These are phyloP conservation scores for Oidiodendron maius DNA, from an alignment of 495 filamentous ascomycete genomes.

Conservation along the genomic window DNA sequence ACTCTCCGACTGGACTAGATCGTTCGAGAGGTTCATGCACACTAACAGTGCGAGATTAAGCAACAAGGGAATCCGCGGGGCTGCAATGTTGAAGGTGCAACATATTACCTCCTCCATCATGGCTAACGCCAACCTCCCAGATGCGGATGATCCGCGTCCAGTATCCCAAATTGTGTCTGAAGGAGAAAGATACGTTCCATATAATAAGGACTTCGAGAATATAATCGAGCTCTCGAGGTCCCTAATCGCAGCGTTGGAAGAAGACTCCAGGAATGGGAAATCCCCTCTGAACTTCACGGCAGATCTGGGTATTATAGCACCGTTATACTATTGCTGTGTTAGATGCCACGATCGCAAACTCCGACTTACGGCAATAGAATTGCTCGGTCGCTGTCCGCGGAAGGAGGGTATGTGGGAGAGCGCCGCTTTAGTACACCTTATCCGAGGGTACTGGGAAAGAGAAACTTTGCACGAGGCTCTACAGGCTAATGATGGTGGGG, in stretches of 20 bases:
- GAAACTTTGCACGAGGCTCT: slow-evolving; percentile 5
- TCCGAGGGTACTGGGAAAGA: slow-evolving; percentile 15
- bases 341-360: slow-evolving; percentile 33
- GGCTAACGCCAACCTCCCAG: background rate
- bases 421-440: background rate
- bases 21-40: slow-evolving; percentile 18
- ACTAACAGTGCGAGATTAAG: background rate
- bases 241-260: slow-evolving; percentile 11
- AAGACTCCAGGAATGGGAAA: slow-evolving; percentile 9
- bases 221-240: slow-evolving; percentile 11
- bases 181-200: background rate
- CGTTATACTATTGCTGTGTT: slow-evolving; percentile 32
- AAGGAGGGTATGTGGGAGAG: slow-evolving; percentile 46
- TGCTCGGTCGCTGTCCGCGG: slow-evolving; percentile 29
- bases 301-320: slow-evolving; percentile 31
- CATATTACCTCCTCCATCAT: slow-evolving; percentile 11
- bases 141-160: background rate
- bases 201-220: slow-evolving; percentile 6
- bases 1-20: slow-evolving; percentile 9
- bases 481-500: background rate
- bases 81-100: slow-evolving; percentile 19
- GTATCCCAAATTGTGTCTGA: slow-evolving; percentile 6
- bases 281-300: slow-evolving; percentile 14
- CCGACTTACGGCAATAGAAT: slow-evolving; percentile 31
- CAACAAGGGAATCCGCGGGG: slow-evolving; percentile 17